phyloP scores from a whole-genome alignment of 2,329 filamentous ascomycete genomes.

The Calonectria ilicicola region DNA sequence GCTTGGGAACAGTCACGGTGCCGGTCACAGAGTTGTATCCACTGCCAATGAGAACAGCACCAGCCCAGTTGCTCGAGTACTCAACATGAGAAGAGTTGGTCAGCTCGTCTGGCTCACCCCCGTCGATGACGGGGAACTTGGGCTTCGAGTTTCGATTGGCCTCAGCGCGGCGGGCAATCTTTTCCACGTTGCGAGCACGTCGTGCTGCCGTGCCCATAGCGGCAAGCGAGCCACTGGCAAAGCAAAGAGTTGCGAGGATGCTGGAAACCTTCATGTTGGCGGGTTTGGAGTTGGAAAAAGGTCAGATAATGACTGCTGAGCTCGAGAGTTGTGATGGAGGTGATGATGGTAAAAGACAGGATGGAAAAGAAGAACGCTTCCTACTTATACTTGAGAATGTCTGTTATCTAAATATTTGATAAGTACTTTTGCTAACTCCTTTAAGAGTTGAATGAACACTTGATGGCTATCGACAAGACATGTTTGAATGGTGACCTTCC shows the following conservation, averaged over 20 bases:
- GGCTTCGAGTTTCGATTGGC: conserved; percentile 12
- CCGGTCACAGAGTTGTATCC: conserved; percentile 44
- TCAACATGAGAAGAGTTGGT: conserved; percentile 29
- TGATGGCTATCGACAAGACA: not conserved
- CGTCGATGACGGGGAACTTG: conserved; percentile 9
- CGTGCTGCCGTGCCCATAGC: conserved; percentile 15
- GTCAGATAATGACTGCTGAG: not conserved
- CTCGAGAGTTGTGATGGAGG: not conserved
- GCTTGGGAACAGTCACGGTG: conserved; percentile 45
- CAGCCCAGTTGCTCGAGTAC: conserved; percentile 46
- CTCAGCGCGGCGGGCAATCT: conserved; percentile 4
- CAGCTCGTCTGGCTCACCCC: not conserved
- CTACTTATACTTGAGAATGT: not conserved
- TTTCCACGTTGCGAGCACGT: conserved; percentile 13
- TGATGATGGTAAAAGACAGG: not conserved
- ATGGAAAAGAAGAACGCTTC: not conserved
- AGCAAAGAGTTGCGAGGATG: conserved; percentile 10
- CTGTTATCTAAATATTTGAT: too few species aligned
- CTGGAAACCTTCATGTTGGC: conserved; percentile 11
- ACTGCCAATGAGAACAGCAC: conserved; percentile 42
- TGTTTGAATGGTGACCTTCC: conserved; percentile 3
- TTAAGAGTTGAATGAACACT: not conserved
- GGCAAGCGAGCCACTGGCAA: conserved; percentile 14
- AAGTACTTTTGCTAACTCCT: not conserved
- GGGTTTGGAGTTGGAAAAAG: not conserved